Percentiles rank a stretch among this genome's conserved stretches.
Evolutionary conservation across 1,284 basidiomycete genomes (phyloP).

Genomic region (Fomitopsis schrenkii): DNA sequence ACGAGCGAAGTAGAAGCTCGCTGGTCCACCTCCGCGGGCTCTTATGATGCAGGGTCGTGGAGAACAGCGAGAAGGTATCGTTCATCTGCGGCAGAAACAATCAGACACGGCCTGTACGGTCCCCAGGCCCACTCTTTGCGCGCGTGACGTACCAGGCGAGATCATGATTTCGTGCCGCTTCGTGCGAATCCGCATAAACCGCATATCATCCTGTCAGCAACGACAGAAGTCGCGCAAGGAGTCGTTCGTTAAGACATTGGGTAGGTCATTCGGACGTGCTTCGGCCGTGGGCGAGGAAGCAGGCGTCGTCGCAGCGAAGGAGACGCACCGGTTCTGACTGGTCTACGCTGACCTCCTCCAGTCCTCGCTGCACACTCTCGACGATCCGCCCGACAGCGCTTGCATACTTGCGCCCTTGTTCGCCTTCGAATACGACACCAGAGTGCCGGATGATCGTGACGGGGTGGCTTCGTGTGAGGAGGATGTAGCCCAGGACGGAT

Average conservation of each 20-base stretch:
- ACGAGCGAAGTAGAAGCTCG: too few species aligned
- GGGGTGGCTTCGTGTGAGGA: slow-evolving; percentile 66
- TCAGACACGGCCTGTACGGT: background rate
- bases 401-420: slow-evolving; percentile 79
- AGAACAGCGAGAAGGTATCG: slow-evolving; percentile 81
- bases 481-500: slow-evolving; percentile 84
- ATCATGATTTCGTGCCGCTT: slow-evolving; percentile 92
- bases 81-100: slow-evolving; percentile 52
- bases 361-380: slow-evolving; percentile 65
- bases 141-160: slow-evolving; percentile 69
- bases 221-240: background rate
- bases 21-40: background rate
- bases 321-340: slow-evolving; percentile 48
- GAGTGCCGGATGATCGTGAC: slow-evolving; percentile 77
- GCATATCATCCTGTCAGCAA: slow-evolving; percentile 69
- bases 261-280: background rate
- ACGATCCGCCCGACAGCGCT: slow-evolving; percentile 76
- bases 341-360: slow-evolving; percentile 66
- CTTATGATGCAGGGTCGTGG: slow-evolving; percentile 61
- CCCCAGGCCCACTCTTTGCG: background rate
- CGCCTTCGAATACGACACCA: slow-evolving; percentile 85
- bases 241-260: background rate
- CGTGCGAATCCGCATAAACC: slow-evolving; percentile 88
- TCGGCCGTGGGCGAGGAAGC: background rate
- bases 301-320: background rate